Evolutionary conservation across 2,329 filamentous ascomycete species (phyloP), one percentile per base, ranked within the genome.

Genomic region (Phyllosticta citriasiana): DNA sequence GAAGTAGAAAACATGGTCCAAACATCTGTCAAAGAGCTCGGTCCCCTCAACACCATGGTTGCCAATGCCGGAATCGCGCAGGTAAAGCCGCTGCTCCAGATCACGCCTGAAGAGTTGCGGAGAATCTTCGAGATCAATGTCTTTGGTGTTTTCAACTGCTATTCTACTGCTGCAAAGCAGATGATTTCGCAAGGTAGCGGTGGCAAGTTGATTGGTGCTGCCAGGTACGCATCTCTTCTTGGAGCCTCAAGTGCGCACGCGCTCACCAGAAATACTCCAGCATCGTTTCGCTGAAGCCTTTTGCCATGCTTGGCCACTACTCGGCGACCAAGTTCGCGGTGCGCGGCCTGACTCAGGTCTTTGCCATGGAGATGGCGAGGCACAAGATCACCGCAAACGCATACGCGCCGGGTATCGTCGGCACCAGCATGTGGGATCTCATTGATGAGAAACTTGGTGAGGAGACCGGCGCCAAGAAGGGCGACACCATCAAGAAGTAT

Each of bases 381-480:
- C 80, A 88, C 68, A 77, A 82, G 62, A 88, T 89, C 69, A 87
- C 83, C 0, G 84, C 82, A 22, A 88, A 88, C 65, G 80, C 81
- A 0, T 88, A 88, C 66, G 85, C 84, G 0, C 86, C 86, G 0
- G 86, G 86, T 0, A 86, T 88, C 55, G 84, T 88, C 0, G 84
- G 80, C 0, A 88, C 84, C 0, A 75, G 77, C 0, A 88, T 88
- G 85, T 88, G 85, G 85, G 85, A 88, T 54, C 68, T 83, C 2
- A 87, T 88, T 59, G 86, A 88, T 63, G 80, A 82, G 64, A 80
- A 80, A 62, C 64, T 87, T 33, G 82, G 79, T 0, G 77, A 81
- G 68, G 77, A 77, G 61, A 76, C 72, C 1, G 84, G 81, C 0
- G 73, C 74, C 0, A 72, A 77, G 66, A 81, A 78, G 65, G 81